These are phyloP conservation scores for Capsicum pubescens DNA, from an alignment of 257 asterid genomes.

Conservation along the genomic window DNA sequence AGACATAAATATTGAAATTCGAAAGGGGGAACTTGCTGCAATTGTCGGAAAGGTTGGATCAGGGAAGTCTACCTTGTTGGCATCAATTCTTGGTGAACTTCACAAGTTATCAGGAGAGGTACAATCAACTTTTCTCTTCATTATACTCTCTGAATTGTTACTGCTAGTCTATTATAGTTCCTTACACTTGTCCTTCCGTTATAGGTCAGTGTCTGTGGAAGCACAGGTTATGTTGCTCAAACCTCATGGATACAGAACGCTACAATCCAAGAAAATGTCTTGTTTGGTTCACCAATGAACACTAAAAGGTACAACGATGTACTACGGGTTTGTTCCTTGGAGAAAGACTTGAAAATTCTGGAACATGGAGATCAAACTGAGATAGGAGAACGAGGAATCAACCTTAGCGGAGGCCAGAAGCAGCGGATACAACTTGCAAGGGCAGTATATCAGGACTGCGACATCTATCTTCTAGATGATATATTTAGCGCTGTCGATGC, in stretches of 20 bases:
- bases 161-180: neutral
- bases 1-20: slow-evolving; percentile 51
- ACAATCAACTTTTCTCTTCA: neutral
- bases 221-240: slow-evolving; percentile 72
- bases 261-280: slow-evolving; percentile 66
- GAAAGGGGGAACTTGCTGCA: slow-evolving; percentile 73
- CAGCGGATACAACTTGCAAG: slow-evolving; percentile 80
- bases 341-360: slow-evolving; percentile 67
- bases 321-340: slow-evolving; percentile 57
- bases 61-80: slow-evolving; percentile 70
- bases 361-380: slow-evolving; percentile 70
- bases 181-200: neutral
- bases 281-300: slow-evolving; percentile 68
- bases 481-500: slow-evolving; percentile 88
- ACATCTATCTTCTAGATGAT: slow-evolving; percentile 71
- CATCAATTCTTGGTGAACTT: slow-evolving; percentile 73
- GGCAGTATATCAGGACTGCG: slow-evolving; percentile 77
- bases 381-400: slow-evolving; percentile 79
- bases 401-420: slow-evolving; percentile 85
- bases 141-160: neutral
- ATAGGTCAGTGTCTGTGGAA: slow-evolving; percentile 71
- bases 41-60: slow-evolving; percentile 84
- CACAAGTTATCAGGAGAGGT: slow-evolving; percentile 67
- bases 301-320: slow-evolving; percentile 52
- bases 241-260: slow-evolving; percentile 77